Evolutionary conservation across 2,329 filamentous ascomycete genomes (phyloP), one percentile per base, ranked within the genome.

Genomic region (Phialophora chinensis): DNA sequence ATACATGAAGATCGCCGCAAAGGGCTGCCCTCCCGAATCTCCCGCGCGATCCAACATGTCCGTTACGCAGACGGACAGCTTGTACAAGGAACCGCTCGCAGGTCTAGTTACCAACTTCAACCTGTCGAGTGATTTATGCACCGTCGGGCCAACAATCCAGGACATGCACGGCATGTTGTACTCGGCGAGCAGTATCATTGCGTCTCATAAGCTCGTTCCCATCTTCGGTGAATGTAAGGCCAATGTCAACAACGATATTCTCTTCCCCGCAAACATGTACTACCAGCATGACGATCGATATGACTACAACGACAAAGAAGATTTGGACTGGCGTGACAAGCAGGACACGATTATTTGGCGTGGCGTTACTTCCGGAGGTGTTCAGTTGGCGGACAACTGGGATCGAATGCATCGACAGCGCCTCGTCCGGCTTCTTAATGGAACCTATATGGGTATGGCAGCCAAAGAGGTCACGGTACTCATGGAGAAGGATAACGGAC

Each of bases 181-280:
- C 72, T 82, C 85, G 56, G 86, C 87, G 0, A 79, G 88, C 25
- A 84, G 84, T 11, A 84, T 85, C 0, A 80, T 83, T 1, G 81
- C 86, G 1, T 88, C 86, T 47, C 84, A 83, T 67, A 80, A 83
- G 4, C 77, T 90, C 20, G 83, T 89, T 53, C 88, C 88, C 23
- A 81, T 91, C 74, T 90, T 91, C 69, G 86, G 88, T 52, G 88
- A 88, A 66, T 90, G 87, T 77, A 91, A 91, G 74, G 80, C 90
- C 44, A 83, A 84, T 20, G 84, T 89, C 69, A 90, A 91, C 79
- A 90, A 88, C 73, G 88, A 91, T 70, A 90, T 91, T 67, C 80
- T 90, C 14, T 84, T 91, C 17, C 88, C 88, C 0, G 87, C 88
- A 0, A 87, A 88, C 58, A 89, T 90, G 84, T 90, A 90, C 73